Conservation (phyloP, 441 rosid genomes). For the Viola pubescens region DNA sequence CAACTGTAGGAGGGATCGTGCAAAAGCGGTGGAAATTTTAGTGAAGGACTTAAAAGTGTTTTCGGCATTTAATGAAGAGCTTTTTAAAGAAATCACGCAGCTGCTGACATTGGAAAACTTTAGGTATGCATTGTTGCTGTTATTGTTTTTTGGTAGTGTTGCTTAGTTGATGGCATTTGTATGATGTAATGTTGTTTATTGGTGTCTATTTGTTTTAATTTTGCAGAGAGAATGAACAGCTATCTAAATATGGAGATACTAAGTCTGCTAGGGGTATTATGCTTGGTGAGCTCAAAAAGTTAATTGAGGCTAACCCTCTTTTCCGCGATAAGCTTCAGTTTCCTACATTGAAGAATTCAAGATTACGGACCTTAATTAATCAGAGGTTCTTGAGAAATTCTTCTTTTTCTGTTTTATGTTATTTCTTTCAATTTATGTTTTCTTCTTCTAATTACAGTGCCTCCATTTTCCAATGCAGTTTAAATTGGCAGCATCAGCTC, state of each 20-base stretch:
- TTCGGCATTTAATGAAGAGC: slow-evolving; percentile 68
- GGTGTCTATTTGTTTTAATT: slow-evolving; percentile 8
- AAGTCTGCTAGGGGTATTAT: slow-evolving; percentile 75
- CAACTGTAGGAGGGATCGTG: slow-evolving; percentile 53
- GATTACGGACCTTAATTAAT: slow-evolving; percentile 69
- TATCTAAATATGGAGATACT: slow-evolving; percentile 69
- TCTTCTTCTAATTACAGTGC: slow-evolving; percentile 10
- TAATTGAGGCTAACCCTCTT: slow-evolving; percentile 80
- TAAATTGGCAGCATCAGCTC: slow-evolving; percentile 86
- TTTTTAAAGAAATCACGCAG: slow-evolving; percentile 79
- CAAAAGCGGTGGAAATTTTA: slow-evolving; percentile 66
- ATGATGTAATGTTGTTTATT: not conserved
- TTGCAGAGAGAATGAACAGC: slow-evolving; percentile 70
- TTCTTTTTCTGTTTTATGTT: slow-evolving; percentile 2
- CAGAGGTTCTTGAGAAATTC: slow-evolving; percentile 44
- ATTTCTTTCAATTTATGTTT: slow-evolving; percentile 1
- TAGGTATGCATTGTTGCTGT: slow-evolving; percentile 30
- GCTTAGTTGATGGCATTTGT: not conserved
- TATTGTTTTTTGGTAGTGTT: not conserved
- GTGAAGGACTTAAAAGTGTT: slow-evolving; percentile 78
- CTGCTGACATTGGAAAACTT: slow-evolving; percentile 68
- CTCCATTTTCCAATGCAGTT: slow-evolving; percentile 34
- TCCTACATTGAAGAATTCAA: slow-evolving; percentile 66
- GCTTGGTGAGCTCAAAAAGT: slow-evolving; percentile 67
- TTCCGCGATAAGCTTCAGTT: slow-evolving; percentile 84